phyloP scores from a whole-genome alignment of 2,329 filamentous ascomycete genomes.

The Claviceps purpurea region DNA sequence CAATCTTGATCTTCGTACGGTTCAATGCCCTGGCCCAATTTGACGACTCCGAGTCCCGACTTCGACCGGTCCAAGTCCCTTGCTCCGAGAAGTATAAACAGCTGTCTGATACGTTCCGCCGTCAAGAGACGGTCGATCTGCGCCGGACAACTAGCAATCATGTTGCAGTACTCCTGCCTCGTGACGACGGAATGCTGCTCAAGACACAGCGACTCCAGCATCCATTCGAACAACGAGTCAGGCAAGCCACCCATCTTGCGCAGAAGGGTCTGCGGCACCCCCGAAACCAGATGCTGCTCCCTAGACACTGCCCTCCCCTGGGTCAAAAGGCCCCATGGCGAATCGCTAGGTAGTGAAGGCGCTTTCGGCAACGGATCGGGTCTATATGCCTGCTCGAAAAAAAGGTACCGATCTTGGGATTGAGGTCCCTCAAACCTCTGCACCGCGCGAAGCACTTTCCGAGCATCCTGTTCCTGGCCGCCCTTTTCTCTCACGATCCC shows the following conservation, averaged over 20 bases:
- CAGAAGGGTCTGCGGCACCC: conserved; percentile 42
- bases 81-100: conserved; percentile 49
- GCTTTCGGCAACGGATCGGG: conserved; percentile 13
- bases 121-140: conserved; percentile 33
- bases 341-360: conserved; percentile 20
- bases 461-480: conserved; percentile 31
- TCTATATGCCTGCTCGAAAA: conserved; percentile 29
- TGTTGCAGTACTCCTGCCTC: conserved; percentile 44
- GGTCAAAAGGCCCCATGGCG: conserved; percentile 34
- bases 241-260: conserved; percentile 30
- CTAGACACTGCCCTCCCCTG: conserved; percentile 31
- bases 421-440: conserved; percentile 32
- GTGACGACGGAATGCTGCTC: conserved; percentile 40
- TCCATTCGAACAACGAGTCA: conserved; percentile 53
- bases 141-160: conserved; percentile 32
- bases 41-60: conserved; percentile 17
- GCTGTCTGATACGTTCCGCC: conserved; percentile 28
- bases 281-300: conserved; percentile 47
- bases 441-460: conserved; percentile 34
- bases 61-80: conserved; percentile 20
- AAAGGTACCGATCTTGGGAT: conserved; percentile 29
- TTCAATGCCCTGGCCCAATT: conserved; percentile 9
- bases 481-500: conserved; percentile 22
- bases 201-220: conserved; percentile 43
- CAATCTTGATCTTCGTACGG: conserved; percentile 30